phyloP scores from a whole-genome alignment of 495 filamentous ascomycete genomes.

The Pseudomonodictys pantanalensis region DNA sequence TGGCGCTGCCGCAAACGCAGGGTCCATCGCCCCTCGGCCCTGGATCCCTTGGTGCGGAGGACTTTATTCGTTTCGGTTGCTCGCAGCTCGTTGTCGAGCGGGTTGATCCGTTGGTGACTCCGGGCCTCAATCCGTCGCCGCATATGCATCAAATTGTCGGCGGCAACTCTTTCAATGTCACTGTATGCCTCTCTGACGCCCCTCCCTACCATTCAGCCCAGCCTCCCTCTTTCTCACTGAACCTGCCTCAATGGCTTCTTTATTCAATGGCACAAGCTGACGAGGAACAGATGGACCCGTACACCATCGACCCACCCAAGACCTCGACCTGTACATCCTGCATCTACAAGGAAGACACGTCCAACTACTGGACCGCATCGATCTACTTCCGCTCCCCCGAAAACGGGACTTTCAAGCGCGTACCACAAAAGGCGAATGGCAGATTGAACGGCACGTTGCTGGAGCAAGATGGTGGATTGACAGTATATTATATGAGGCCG shows the following conservation, averaged over 20 bases:
- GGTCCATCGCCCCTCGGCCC: too few relatives aligned
- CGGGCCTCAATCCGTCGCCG: conserved; percentile 18
- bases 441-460: conserved; percentile 19
- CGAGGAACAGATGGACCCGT: conserved; percentile 21
- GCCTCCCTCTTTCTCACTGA: background rate
- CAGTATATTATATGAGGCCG: conserved; percentile 29
- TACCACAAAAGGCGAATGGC: conserved; percentile 28
- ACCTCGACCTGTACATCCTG: conserved; percentile 26
- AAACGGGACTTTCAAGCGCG: conserved; percentile 26
- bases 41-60: background rate
- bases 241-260: background rate
- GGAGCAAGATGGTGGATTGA: conserved; percentile 24
- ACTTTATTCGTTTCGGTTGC: conserved; percentile 31
- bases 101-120: conserved; percentile 24
- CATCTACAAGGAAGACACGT: conserved; percentile 24
- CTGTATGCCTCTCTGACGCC: background rate
- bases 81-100: conserved; percentile 31
- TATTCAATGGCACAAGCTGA: conserved; percentile 3
- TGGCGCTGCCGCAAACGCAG: too few relatives aligned
- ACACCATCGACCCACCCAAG: conserved; percentile 8
- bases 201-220: too few relatives aligned
- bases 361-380: conserved; percentile 32
- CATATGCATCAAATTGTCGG: conserved; percentile 30
- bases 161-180: conserved; percentile 28
- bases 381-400: conserved; percentile 26